phyloP scores from a whole-genome alignment of 345 rosid genomes.

The Brassica carinata region DNA sequence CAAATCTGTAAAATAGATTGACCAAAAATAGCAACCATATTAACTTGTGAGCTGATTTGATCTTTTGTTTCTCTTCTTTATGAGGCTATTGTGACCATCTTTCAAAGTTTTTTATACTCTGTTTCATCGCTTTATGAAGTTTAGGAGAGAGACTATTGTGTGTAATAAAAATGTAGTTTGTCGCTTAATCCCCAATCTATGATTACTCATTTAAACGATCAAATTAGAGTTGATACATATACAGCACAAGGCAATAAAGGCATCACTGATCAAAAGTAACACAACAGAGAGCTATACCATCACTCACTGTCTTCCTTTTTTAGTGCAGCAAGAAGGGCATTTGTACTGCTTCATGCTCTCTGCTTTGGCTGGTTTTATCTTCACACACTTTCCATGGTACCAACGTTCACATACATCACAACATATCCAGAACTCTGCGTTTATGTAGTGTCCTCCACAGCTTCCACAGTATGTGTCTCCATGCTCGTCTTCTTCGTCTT shows the following conservation, averaged over 20 bases:
- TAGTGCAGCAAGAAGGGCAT: conserved; percentile 81
- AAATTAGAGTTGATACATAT: conserved; percentile 9
- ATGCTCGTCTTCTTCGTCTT: conserved; percentile 86
- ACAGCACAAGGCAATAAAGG: not conserved
- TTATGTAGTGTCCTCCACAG: conserved; percentile 79
- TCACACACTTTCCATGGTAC: conserved; percentile 91
- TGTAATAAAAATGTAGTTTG: not conserved
- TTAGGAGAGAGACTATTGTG: conserved; percentile 1
- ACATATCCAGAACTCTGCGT: conserved; percentile 87
- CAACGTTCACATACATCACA: conserved; percentile 88
- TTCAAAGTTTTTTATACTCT: too few species aligned
- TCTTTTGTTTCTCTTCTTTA: not conserved
- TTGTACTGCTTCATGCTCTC: conserved; percentile 85
- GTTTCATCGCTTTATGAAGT: conserved; percentile 2
- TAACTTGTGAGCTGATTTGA: conserved; percentile 15
- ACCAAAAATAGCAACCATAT: conserved; percentile 18
- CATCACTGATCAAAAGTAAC: conserved; percentile 13
- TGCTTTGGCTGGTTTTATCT: conserved; percentile 93
- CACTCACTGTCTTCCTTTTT: conserved; percentile 53
- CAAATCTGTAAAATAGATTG: conserved; percentile 34
- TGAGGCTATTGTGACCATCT: not conserved
- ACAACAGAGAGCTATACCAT: not conserved
- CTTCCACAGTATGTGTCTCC: conserved; percentile 80
- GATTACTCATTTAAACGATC: conserved; percentile 11
- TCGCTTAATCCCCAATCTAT: not conserved